Percentiles rank a stretch among this genome's conserved stretches.
phyloP scores from a whole-genome alignment of 1,284 basidiomycete species.

The Fomitopsis betulina region DNA sequence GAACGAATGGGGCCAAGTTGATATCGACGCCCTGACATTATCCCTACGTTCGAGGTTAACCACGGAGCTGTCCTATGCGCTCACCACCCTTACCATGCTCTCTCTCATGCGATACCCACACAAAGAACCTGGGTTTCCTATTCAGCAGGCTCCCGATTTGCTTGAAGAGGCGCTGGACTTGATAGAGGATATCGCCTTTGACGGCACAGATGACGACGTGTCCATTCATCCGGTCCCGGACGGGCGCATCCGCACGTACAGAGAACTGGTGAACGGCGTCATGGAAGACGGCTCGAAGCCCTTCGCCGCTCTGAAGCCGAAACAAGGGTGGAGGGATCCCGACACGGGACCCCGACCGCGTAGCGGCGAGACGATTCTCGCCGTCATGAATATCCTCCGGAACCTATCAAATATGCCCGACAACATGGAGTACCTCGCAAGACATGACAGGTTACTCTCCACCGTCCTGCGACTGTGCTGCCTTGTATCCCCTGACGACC shows the following conservation, averaged over 20 bases:
- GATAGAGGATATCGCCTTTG: constrained; percentile 80
- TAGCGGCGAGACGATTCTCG: constrained; percentile 67
- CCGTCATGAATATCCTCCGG: constrained; percentile 78
- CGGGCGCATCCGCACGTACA: constrained; percentile 50
- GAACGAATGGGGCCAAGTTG: constrained; percentile 82
- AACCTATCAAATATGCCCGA: constrained; percentile 78
- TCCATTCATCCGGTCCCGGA: constrained; percentile 25
- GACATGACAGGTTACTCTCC: constrained; percentile 60
- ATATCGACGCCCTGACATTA: constrained; percentile 87
- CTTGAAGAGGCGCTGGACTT: constrained; percentile 87
- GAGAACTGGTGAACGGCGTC: constrained; percentile 55
- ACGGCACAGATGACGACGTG: constrained; percentile 39
- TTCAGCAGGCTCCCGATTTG: constrained; percentile 76
- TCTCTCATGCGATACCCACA: constrained; percentile 65
- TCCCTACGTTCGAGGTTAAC: constrained; percentile 84
- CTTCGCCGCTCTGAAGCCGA: constrained; percentile 49
- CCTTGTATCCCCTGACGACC: constrained; percentile 32
- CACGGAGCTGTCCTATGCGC: constrained; percentile 83
- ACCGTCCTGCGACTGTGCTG: constrained; percentile 65
- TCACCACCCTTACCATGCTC: constrained; percentile 87
- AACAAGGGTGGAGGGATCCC: constrained; percentile 44
- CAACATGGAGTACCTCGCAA: constrained; percentile 68
- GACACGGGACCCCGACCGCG: constrained; percentile 51
- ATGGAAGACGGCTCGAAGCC: constrained; percentile 52
- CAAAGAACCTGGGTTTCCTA: constrained; percentile 63